Base-by-base conservation (phyloP, 2,329 filamentous ascomycete species). In the Microdochium trichocladiopsis region DNA sequence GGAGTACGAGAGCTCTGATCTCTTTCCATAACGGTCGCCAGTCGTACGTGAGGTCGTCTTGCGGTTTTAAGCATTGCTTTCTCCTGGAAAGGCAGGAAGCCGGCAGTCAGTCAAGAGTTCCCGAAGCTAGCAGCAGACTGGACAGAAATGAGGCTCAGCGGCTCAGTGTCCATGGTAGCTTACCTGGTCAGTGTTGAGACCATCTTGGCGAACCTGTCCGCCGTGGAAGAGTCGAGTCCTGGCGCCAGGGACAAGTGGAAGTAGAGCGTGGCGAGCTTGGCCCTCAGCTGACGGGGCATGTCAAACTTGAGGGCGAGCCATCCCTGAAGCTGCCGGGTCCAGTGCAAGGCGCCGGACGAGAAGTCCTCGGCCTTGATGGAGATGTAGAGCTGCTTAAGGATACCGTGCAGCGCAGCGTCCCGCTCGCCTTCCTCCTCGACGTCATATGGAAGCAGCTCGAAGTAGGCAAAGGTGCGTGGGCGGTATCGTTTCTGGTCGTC, bases 231-330 rank as follows among this genome's bases (percentile, higher is more conserved):
- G 64, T 97, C 93, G 52, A 99, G 78, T 3, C 95, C 94, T 0
- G 93, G 94, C 25, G 94, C 90, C 55, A 99, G 78, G 4, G 90
- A 81, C 54, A 99, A 86, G 72, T 96, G 91, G 71, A 96, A 99
- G 73, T 96, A 99, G 36, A 99, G 78, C 72, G 87, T 88, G 25
- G 94, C 88, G 25, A 99, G 81, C 69, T 83, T 90, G 49, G 91
- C 84, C 53, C 95, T 82, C 59, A 92, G 84, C 66, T 87, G 86
- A 61, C 89, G 84, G 48, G 90, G 90, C 66, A 96, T 90, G 72
- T 99, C 93, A 66, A 99, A 99, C 77, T 99, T 99, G 70, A 99
- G 83, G 51, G 87, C 88, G 59, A 99, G 78, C 94, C 95, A 99
- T 70, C 88, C 90, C 65, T 92, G 84, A 48, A 99, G 85, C 79